phyloP scores from a whole-genome alignment of 257 asterid genomes.

The Lycium barbarum region DNA sequence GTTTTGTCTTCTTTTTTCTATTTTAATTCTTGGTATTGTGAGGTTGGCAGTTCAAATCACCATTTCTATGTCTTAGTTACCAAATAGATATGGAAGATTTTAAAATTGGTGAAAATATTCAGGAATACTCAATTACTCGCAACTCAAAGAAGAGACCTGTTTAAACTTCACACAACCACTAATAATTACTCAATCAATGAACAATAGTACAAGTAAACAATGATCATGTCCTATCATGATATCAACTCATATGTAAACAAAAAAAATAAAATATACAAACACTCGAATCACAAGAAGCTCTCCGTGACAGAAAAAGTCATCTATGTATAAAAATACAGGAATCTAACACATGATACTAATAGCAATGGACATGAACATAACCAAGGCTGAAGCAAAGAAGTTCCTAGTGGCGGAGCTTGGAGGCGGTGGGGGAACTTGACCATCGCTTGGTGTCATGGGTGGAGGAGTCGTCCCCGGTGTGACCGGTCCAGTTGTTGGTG shows the following conservation, averaged over 20 bases:
- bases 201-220: conserved; percentile 24
- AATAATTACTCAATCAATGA: background rate
- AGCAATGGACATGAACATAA: conserved; percentile 34
- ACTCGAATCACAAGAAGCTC: conserved; percentile 32
- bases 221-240: conserved; percentile 13
- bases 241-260: conserved; percentile 7
- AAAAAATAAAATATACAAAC: conserved; percentile 21
- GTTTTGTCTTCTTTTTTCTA: too few relatives aligned
- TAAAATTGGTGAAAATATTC: too few relatives aligned
- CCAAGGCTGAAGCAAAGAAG: conserved; percentile 25
- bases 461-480: conserved; percentile 24
- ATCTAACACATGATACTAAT: conserved; percentile 47
- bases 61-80: too few relatives aligned
- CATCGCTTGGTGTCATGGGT: conserved; percentile 4
- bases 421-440: conserved; percentile 37
- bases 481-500: conserved; percentile 17
- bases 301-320: background rate
- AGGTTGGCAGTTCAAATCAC: too few relatives aligned
- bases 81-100: too few relatives aligned
- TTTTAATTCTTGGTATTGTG: too few relatives aligned
- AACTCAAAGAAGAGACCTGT: too few relatives aligned
- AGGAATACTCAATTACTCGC: too few relatives aligned
- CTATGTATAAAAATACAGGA: background rate
- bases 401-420: conserved; percentile 46
- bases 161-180: too few relatives aligned